phyloP scores from a whole-genome alignment of 495 filamentous ascomycete species.

The Penicillium soppii region DNA sequence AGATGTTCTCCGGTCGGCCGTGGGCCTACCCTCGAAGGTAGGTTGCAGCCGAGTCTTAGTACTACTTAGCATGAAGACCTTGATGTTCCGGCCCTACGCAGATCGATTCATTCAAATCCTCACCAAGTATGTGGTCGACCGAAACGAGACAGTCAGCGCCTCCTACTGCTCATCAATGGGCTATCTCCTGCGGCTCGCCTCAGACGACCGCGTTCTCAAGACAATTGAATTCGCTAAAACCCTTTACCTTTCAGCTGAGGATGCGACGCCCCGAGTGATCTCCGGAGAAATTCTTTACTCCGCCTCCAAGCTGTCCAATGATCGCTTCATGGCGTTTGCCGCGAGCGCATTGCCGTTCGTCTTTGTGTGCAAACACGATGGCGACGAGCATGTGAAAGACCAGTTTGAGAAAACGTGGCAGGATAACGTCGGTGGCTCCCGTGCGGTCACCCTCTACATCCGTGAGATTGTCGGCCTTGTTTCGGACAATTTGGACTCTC shows the following conservation, averaged over 20 bases:
- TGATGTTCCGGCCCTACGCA: slow-evolving; percentile 73
- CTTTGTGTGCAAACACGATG: slow-evolving; percentile 84
- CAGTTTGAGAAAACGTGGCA: slow-evolving; percentile 81
- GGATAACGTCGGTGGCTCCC: slow-evolving; percentile 81
- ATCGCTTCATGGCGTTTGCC: slow-evolving; percentile 79
- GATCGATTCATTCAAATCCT: slow-evolving; percentile 74
- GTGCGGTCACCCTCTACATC: slow-evolving; percentile 79
- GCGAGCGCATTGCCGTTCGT: slow-evolving; percentile 76
- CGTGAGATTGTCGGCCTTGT: slow-evolving; percentile 74
- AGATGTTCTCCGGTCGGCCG: slow-evolving; percentile 74
- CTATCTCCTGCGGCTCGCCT: slow-evolving; percentile 75
- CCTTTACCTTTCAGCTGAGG: slow-evolving; percentile 78
- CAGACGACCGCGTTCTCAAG: slow-evolving; percentile 64
- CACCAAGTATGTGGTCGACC: slow-evolving; percentile 77
- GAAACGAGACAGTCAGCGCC: slow-evolving; percentile 84
- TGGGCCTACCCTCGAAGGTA: slow-evolving; percentile 91
- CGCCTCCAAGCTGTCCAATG: slow-evolving; percentile 81
- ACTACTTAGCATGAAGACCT: slow-evolving; percentile 74
- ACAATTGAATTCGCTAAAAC: slow-evolving; percentile 64
- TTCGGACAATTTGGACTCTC: slow-evolving; percentile 64
- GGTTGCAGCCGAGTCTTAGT: slow-evolving; percentile 83
- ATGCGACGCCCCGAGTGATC: slow-evolving; percentile 68
- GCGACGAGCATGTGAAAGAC: slow-evolving; percentile 70
- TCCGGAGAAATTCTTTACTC: slow-evolving; percentile 77
- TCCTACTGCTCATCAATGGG: slow-evolving; percentile 84